A percentile compares a stretch with the other conserved stretches of the same genome.
Evolutionary conservation across 177 flowering plant genomes (phyloP).

Genomic region (Vitis hybrid): DNA sequence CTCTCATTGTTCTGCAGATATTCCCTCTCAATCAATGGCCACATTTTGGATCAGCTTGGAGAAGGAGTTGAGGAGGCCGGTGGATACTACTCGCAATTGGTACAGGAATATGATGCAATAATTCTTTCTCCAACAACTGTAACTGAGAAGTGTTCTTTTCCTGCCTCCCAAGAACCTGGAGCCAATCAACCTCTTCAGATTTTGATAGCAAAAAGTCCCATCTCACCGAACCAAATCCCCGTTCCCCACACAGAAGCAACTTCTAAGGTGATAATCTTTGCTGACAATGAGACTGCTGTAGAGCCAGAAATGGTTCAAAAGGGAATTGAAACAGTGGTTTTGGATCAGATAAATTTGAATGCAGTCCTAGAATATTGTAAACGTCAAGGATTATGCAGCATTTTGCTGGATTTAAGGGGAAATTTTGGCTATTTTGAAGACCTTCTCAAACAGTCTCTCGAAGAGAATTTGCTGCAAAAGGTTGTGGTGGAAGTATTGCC

Average conservation of each 20-base stretch:
- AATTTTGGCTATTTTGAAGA: conserved; percentile 34
- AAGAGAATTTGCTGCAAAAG: conserved; percentile 60
- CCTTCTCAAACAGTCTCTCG: conserved; percentile 47
- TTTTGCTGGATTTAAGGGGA: conserved; percentile 64
- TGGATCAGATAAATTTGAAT: conserved; percentile 44
- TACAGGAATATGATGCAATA: conserved; percentile 82
- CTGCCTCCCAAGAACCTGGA: conserved; percentile 60
- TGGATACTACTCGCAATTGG: conserved; percentile 76
- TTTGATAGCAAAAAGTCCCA: conserved; percentile 34
- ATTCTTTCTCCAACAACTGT: conserved; percentile 48
- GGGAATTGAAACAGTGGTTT: conserved; percentile 59
- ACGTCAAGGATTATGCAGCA: conserved; percentile 59
- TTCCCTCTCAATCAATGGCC: conserved; percentile 73
- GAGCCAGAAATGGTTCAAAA: conserved; percentile 28
- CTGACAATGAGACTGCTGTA: conserved; percentile 35
- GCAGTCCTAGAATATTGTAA: conserved; percentile 58
- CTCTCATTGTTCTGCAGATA: conserved; percentile 45
- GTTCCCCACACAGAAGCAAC: conserved; percentile 19
- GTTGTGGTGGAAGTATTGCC: conserved; percentile 70
- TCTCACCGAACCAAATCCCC: conserved; percentile 28
- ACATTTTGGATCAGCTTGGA: conserved; percentile 49
- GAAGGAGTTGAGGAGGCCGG: conserved; percentile 53
- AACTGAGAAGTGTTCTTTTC: conserved; percentile 24
- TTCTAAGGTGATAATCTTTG: conserved; percentile 44
- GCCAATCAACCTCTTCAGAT: conserved; percentile 75